Evolutionary conservation across 805 yeast genomes (phyloP).

Genomic region (Yamadazyma phyllophila): DNA sequence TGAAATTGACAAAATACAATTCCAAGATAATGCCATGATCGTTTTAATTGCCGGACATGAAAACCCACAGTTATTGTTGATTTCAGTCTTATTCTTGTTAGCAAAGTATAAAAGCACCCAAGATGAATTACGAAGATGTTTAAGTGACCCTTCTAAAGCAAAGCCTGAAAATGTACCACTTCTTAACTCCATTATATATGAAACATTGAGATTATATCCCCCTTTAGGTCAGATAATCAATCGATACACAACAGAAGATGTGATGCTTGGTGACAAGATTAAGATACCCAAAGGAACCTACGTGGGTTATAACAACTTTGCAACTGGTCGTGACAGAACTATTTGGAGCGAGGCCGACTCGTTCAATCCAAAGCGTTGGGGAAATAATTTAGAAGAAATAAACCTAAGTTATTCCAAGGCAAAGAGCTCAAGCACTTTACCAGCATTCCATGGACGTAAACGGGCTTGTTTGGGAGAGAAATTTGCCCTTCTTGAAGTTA

Average conservation of each 20-base stretch:
- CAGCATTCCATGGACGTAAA: slow-evolving; percentile 59
- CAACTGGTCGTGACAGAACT: slow-evolving; percentile 44
- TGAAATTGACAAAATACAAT: slow-evolving; percentile 42
- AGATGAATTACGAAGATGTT: slow-evolving; percentile 21
- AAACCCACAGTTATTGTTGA: slow-evolving; percentile 53
- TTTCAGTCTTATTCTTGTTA: slow-evolving; percentile 45
- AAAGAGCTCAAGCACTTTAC: slow-evolving; percentile 45
- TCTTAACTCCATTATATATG: slow-evolving; percentile 39
- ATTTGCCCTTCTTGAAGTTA: slow-evolving; percentile 48
- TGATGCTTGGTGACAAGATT: slow-evolving; percentile 40
- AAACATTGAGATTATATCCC: slow-evolving; percentile 51
- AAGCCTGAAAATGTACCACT: slow-evolving; percentile 16
- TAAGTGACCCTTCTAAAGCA: slow-evolving; percentile 3
- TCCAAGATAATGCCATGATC: slow-evolving; percentile 53
- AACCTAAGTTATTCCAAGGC: slow-evolving; percentile 37
- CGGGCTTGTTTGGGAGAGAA: slow-evolving; percentile 63
- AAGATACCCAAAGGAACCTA: slow-evolving; percentile 49
- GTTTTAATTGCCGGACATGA: slow-evolving; percentile 63
- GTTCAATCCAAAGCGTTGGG: slow-evolving; percentile 56
- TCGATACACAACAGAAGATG: slow-evolving; percentile 39
- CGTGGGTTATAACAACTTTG: slow-evolving; percentile 55
- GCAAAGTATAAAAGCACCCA: slow-evolving; percentile 43
- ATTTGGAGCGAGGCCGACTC: slow-evolving; percentile 45
- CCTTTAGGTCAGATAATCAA: slow-evolving; percentile 59
- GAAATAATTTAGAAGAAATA: slow-evolving; percentile 36